Evolutionary conservation across 768 basidiomycete species (phyloP).

Genomic region (Panus rudis): DNA sequence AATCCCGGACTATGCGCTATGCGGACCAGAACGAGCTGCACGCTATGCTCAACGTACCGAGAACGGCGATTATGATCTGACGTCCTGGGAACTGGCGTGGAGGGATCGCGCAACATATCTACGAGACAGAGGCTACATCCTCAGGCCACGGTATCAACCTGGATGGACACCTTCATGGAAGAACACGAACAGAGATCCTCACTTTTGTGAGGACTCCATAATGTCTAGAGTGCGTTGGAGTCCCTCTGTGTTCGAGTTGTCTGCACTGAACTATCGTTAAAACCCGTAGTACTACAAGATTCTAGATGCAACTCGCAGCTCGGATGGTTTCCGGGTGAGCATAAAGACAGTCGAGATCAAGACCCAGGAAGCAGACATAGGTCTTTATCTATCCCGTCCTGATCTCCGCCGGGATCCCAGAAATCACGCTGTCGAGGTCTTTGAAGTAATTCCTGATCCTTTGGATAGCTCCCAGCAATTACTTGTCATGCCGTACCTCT

Average conservation of each 20-base stretch:
- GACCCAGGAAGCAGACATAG: constrained; percentile 8
- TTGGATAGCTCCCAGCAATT: constrained; percentile 1
- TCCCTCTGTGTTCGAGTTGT: neutral
- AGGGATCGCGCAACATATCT: constrained; percentile 9
- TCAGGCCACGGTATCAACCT: constrained; percentile 5
- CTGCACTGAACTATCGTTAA: neutral
- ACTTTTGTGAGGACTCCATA: constrained; percentile 9
- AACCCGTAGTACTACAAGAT: constrained; percentile 1
- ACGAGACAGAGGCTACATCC: constrained; percentile 9
- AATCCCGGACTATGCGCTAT: no score
- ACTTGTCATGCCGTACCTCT: constrained; percentile 21
- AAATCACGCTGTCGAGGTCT: constrained; percentile 20
- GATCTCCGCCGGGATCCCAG: constrained; percentile 14
- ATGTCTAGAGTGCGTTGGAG: neutral
- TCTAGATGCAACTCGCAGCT: constrained; percentile 10
- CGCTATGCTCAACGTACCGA: neutral
- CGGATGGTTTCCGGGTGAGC: constrained; percentile 3
- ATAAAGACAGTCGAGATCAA: constrained; percentile 8
- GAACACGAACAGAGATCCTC: neutral
- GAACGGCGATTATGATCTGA: constrained; percentile 8
- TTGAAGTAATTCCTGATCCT: constrained; percentile 15
- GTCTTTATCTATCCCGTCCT: constrained; percentile 3
- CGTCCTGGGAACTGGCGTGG: constrained; percentile 12
- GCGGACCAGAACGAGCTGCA: neutral
- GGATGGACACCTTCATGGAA: constrained; percentile 15